phyloP scores from a whole-genome alignment of 2,329 filamentous ascomycete genomes.

The Fusarium nygamai region DNA sequence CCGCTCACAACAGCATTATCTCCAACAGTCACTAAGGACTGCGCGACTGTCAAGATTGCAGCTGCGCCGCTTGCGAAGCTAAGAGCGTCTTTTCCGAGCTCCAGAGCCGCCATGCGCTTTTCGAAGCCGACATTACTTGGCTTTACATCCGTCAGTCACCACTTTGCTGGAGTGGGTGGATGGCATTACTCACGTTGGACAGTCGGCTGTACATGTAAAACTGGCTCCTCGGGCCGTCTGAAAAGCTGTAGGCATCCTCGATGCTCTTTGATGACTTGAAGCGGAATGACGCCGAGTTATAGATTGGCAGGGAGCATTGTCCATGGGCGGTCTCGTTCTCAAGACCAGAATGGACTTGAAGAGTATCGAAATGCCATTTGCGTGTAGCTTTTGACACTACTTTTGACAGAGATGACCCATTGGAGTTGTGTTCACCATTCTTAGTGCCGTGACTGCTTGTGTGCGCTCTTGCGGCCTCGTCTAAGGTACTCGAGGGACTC shows the following conservation, averaged over 20 bases:
- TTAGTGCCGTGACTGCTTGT: not conserved
- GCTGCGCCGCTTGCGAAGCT: not conserved
- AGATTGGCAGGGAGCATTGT: not conserved
- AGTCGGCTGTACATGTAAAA: not conserved
- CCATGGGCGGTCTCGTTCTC: not conserved
- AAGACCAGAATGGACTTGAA: not conserved
- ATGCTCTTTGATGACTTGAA: not conserved
- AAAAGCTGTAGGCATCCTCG: not conserved
- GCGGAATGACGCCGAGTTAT: not conserved
- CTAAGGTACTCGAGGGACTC: not conserved
- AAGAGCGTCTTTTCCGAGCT: not conserved
- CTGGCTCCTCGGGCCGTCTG: not conserved
- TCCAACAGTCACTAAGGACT: not conserved
- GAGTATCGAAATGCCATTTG: not conserved
- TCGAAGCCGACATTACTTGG: conserved; percentile 9
- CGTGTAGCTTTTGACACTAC: not conserved
- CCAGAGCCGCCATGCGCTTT: conserved; percentile 1
- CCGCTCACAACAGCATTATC: conserved; percentile 1
- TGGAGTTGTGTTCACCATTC: not conserved
- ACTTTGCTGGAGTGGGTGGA: not conserved
- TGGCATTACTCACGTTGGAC: not conserved
- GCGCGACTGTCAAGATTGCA: not conserved
- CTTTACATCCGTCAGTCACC: not conserved
- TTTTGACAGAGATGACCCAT: not conserved
- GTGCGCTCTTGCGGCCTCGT: not conserved